Evolutionary conservation across 225 moss, liverwort and hornwort genomes (phyloP), one percentile per base, ranked within the genome.

Genomic region (Physcomitrium patens): DNA sequence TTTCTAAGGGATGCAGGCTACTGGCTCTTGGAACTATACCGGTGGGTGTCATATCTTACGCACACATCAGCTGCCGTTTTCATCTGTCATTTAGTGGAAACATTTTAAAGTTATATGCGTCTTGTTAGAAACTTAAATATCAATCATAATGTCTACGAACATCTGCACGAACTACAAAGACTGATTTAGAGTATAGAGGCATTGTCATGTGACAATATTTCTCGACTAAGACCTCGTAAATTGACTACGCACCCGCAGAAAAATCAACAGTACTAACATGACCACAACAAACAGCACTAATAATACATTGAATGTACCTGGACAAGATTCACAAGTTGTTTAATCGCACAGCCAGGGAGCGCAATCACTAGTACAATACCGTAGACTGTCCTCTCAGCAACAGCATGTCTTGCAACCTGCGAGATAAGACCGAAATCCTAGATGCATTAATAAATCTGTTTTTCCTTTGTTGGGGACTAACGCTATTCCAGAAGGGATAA

Each of bases 251-350:
- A 37, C 31, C 31, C 2, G 31, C 31, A 37, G 31, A 37, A 37
- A 37, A 37, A 37, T 37, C 31, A 37, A 37, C 31, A 37, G 45
- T 3, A 46, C 16, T 70, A 17, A 1, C 23, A 58, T 58, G 23
- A 37, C 24, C 31, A 60, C 1, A 45, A 67, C 26, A 43, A 0
- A 23, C 23, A 8, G 28, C 17, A 50, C 10, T 37, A 31, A 0
- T 4, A 8, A 1, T 37, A 46, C 46, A 41, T 12, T 20, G 60
- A 63, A 14, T 14, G 13, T 63, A 95, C 91, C 78, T 95, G 89
- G 53, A 90, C 81, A 0, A 91, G 8, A 75, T 95, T 95, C n/a
- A 95, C 77, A 68, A 83, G 65, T 79, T 95, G 86, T 70, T 95
- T 95, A 76, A 90, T 90, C 20, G 72, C 74, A 76, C 73, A 93